Base-by-base conservation (phyloP, 2,329 filamentous ascomycete species). In the Fusarium udum region DNA sequence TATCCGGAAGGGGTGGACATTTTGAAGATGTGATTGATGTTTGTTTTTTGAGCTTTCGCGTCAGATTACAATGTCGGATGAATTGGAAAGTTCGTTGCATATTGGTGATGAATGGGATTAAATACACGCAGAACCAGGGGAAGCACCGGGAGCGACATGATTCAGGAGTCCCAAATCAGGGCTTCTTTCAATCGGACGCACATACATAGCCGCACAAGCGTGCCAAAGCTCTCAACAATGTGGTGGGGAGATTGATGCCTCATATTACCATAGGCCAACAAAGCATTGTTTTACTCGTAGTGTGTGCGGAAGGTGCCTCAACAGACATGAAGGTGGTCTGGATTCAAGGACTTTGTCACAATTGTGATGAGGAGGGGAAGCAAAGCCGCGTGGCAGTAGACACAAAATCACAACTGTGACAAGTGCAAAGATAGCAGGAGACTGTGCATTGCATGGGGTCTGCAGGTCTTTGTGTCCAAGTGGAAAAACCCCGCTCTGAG, bases 371-470 rank as follows among this genome's bases (percentile, higher is more conserved):
- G 7, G 7, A 10, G 32, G 15, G 16, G 14, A 10, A 52, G 57
- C 51, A 24, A 28, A 28, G 59, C 37, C 37, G 59, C 31, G 49
- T 57, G 37, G 32, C 59, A 61, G 24, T 36, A 57, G 28, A 37
- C 15, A 6, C 13, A 16, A 31, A 43, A 62, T 62, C 59, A 62
- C 59, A 62, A 22, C 31, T 62, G 59, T 62, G 59, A 62, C 20
- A 32, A 58, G 6, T 16, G 8, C 4, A 22, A 12, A 14, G 13
- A 24, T 58, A 16, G 39, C 20, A 37, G 18, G 12, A 45, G 39
- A 22, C 20, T 45, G 59, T 62, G 59, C 24, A 62, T 45, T 45
- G 10, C 39, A 45, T n/a, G 18, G n/a, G 20, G 16, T 31, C 26
- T 32, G 26, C 13, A 36, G 20, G 15, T 20, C 24, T 16, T 13